Evolutionary conservation across 2,329 filamentous ascomycete species (phyloP).

Genomic region (Pezicula rhizophila): DNA sequence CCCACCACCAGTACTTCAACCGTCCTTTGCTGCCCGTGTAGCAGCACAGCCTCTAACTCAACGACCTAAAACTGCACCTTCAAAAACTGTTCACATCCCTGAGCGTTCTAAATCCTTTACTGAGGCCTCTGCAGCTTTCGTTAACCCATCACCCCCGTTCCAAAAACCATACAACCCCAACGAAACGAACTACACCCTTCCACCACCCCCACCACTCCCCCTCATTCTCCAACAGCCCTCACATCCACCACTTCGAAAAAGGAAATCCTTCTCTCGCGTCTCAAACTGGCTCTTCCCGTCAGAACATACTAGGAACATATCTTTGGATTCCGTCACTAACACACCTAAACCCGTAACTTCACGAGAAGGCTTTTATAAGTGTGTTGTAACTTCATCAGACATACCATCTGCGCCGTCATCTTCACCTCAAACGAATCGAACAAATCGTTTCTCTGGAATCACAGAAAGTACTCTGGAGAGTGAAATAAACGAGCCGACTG

Average conservation of each 20-base stretch:
- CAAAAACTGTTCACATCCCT: constrained; percentile 29
- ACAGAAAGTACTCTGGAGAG: constrained; percentile 47
- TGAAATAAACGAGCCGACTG: constrained; percentile 34
- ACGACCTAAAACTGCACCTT: constrained; percentile 29
- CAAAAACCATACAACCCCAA: constrained; percentile 4
- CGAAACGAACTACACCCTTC: constrained; percentile 9
- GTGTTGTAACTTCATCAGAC: constrained; percentile 31
- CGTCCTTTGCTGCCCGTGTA: constrained; percentile 32
- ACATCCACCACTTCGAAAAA: constrained; percentile 56
- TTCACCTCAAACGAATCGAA: constrained; percentile 19
- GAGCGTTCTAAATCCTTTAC: constrained; percentile 25
- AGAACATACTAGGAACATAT: constrained; percentile 32
- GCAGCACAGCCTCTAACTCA: constrained; percentile 19
- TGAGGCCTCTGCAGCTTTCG: constrained; percentile 25
- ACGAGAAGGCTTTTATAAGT: constrained; percentile 54
- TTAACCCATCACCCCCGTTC: constrained; percentile 5
- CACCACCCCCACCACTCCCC: constrained; percentile 45
- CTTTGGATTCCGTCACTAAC: constrained; percentile 49
- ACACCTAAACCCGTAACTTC: constrained; percentile 44
- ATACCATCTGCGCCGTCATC: too few species aligned
- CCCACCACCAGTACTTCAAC: constrained; percentile 44
- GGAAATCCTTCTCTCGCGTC: constrained; percentile 59
- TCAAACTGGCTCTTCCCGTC: constrained; percentile 51
- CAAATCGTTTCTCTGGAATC: constrained; percentile 40
- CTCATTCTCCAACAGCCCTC: constrained; percentile 42